These are phyloP conservation scores for Chlorociboria aeruginascens DNA, from an alignment of 495 filamentous ascomycete genomes.

Conservation along the genomic window DNA sequence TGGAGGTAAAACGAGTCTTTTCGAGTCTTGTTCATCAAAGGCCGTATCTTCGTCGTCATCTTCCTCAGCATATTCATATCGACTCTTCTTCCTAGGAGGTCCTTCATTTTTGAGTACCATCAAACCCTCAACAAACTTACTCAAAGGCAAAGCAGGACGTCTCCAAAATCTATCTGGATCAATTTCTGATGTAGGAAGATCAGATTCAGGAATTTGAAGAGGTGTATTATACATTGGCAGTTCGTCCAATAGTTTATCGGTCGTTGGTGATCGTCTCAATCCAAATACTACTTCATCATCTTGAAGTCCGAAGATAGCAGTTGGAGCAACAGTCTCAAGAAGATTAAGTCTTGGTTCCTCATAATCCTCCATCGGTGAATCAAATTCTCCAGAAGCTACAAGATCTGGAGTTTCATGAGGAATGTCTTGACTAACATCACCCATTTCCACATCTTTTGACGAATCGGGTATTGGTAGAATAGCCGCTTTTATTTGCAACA, in stretches of 20 bases:
- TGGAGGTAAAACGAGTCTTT: slow-evolving; percentile 41
- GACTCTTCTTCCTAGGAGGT: slow-evolving; percentile 61
- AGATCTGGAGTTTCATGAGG: slow-evolving; percentile 59
- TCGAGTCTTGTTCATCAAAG: slow-evolving; percentile 30
- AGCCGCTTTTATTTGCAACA: slow-evolving; percentile 51
- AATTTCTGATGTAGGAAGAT: slow-evolving; percentile 41
- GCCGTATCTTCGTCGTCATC: slow-evolving; percentile 44
- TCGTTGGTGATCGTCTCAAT: slow-evolving; percentile 59
- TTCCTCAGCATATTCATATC: slow-evolving; percentile 65
- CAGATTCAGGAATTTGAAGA: slow-evolving; percentile 40
- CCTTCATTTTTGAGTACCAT: slow-evolving; percentile 55
- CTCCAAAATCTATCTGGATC: slow-evolving; percentile 62
- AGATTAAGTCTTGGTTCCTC: slow-evolving; percentile 32
- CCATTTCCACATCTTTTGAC: slow-evolving; percentile 16
- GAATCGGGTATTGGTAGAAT: slow-evolving; percentile 13
- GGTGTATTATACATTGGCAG: slow-evolving; percentile 68
- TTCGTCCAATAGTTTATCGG: slow-evolving; percentile 76
- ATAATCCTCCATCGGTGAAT: slow-evolving; percentile 33
- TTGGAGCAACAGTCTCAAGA: slow-evolving; percentile 43
- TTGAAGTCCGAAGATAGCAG: slow-evolving; percentile 70
- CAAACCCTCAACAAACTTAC: slow-evolving; percentile 73
- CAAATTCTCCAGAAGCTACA: slow-evolving; percentile 43
- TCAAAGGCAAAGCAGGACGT: slow-evolving; percentile 67
- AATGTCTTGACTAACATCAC: slow-evolving; percentile 19
- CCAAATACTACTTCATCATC: slow-evolving; percentile 74